Evolutionary conservation across 2,329 filamentous ascomycete species (phyloP).

Genomic region (Neopestalotiopsis sp.): DNA sequence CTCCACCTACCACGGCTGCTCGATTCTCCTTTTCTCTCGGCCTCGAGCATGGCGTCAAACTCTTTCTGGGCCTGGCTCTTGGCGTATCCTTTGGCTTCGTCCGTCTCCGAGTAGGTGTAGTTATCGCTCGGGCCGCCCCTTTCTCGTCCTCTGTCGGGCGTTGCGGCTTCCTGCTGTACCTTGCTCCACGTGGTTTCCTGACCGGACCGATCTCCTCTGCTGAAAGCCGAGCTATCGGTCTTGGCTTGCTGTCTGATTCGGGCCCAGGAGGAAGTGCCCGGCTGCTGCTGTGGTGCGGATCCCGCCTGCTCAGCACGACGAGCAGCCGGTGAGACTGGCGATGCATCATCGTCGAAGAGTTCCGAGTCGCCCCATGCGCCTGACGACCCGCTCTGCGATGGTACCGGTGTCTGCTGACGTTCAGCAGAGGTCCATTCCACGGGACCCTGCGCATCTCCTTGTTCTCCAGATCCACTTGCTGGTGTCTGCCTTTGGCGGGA

Average conservation of each 20-base stretch:
- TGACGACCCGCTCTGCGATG: constrained; percentile 11
- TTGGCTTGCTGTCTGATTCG: constrained; percentile 46
- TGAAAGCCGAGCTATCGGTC: constrained; percentile 26
- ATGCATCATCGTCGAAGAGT: constrained; percentile 44
- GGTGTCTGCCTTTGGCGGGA: not conserved
- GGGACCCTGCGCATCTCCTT: not conserved
- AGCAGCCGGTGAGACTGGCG: constrained; percentile 44
- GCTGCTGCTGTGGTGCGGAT: constrained; percentile 24
- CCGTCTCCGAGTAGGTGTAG: constrained; percentile 42
- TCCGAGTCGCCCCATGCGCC: constrained; percentile 25
- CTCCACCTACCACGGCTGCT: not conserved
- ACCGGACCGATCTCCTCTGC: constrained; percentile 34
- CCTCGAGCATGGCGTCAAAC: constrained; percentile 55
- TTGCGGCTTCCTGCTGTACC: constrained; percentile 32
- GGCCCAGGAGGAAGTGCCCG: constrained; percentile 49
- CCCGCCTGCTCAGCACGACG: constrained; percentile 24
- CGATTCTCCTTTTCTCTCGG: constrained; percentile 37
- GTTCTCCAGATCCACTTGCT: not conserved
- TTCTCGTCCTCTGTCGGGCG: constrained; percentile 26
- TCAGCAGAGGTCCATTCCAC: constrained; percentile 6
- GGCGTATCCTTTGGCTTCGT: constrained; percentile 34
- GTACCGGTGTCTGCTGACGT: not conserved
- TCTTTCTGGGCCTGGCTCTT: constrained; percentile 56
- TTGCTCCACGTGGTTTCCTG: constrained; percentile 34
- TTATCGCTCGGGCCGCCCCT: constrained; percentile 30